Evolutionary conservation across 192 early-diverging fungal species (phyloP).

Genomic region (Mortierella antarctica): DNA sequence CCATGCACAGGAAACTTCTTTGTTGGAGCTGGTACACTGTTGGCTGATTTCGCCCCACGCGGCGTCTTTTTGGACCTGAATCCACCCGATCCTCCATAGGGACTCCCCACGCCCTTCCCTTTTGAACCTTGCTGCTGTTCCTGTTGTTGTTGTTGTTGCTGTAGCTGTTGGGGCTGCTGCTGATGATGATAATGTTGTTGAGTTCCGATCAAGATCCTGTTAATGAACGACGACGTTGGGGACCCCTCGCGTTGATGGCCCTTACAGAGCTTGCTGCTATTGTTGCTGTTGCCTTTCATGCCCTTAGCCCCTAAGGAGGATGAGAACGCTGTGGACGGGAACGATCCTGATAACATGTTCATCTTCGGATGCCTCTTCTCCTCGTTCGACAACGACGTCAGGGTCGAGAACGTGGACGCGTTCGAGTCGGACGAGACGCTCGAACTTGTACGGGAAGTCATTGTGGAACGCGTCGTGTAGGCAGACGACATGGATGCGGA

Average conservation of each 20-base stretch:
- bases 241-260: too few relatives aligned
- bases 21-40: too few relatives aligned
- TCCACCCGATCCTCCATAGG: too few relatives aligned
- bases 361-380: background rate
- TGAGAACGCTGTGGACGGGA: background rate
- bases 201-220: conserved; percentile 8
- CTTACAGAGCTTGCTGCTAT: background rate
- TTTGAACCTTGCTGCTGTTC: background rate
- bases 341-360: too few relatives aligned
- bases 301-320: background rate
- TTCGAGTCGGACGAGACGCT: conserved; percentile 21
- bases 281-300: background rate
- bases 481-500: conserved; percentile 25
- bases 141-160: conserved; percentile 4
- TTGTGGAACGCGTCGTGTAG: background rate
- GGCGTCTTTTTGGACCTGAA: background rate
- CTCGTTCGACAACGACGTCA: conserved; percentile 14
- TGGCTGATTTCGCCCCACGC: background rate
- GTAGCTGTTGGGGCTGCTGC: background rate
- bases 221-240: conserved; percentile 5
- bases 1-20: conserved; percentile 26
- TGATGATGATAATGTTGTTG: too few relatives aligned
- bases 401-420: conserved; percentile 2
- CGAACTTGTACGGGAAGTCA: conserved; percentile 1
- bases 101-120: background rate